These are phyloP conservation scores for Aschersonia sp. DNA, from an alignment of 2,329 filamentous ascomycete genomes.

Conservation along the genomic window DNA sequence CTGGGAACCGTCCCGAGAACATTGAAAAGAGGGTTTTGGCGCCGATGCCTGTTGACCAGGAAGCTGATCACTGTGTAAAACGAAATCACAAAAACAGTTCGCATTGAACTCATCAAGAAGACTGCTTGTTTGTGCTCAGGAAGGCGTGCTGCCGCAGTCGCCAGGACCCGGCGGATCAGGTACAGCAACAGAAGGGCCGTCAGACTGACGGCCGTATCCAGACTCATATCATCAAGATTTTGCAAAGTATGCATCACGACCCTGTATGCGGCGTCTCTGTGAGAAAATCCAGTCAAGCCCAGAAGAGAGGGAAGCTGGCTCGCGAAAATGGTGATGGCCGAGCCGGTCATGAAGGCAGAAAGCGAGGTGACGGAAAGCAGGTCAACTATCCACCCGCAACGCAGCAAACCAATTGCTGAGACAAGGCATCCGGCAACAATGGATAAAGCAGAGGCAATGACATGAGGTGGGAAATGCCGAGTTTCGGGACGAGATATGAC, in stretches of 20 bases:
- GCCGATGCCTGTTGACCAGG: constrained; percentile 59
- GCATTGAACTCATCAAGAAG: constrained; percentile 84
- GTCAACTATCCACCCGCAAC: constrained; percentile 82
- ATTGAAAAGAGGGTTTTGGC: constrained; percentile 50
- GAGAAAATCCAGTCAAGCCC: constrained; percentile 63
- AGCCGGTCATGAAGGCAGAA: constrained; percentile 93
- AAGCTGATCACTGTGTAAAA: constrained; percentile 87
- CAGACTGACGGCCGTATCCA: constrained; percentile 85
- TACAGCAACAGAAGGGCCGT: constrained; percentile 69
- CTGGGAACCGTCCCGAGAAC: constrained; percentile 67
- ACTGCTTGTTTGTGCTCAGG: constrained; percentile 57
- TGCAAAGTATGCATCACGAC: constrained; percentile 77
- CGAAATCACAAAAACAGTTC: constrained; percentile 82
- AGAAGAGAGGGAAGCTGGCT: constrained; percentile 75
- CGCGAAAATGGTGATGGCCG: constrained; percentile 72
- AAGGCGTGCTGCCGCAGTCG: constrained; percentile 49
- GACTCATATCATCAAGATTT: constrained; percentile 45
- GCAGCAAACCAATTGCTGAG: constrained; percentile 60
- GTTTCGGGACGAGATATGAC: constrained; percentile 32
- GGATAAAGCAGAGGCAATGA: constrained; percentile 65
- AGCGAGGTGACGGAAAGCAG: constrained; percentile 83
- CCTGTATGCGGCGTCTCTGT: constrained; percentile 61
- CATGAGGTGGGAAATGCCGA: constrained; percentile 44
- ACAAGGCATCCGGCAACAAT: constrained; percentile 69
- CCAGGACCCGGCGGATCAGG: constrained; percentile 52